phyloP scores from a whole-genome alignment of 1,284 basidiomycete species.

The Coriolopsis trogii region DNA sequence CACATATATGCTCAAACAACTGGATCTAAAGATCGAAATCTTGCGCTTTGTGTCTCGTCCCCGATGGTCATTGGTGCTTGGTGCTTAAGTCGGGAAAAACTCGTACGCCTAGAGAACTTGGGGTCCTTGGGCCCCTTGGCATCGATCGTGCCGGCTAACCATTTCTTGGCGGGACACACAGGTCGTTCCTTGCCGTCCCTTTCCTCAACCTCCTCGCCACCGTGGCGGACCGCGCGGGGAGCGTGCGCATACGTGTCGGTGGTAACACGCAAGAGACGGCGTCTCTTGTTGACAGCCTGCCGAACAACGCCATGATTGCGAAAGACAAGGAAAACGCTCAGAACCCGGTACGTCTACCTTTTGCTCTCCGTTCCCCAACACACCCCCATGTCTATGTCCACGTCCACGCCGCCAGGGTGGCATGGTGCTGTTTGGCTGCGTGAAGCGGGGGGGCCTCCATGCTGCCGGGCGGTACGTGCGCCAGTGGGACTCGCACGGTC shows the following conservation, averaged over 20 bases:
- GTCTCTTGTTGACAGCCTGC: conserved; percentile 43
- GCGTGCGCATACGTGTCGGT: conserved; percentile 66
- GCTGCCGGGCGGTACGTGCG: no score
- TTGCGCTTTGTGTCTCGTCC: neutral
- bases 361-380: neutral
- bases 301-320: conserved; percentile 21
- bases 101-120: conserved; percentile 28
- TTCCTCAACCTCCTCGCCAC: conserved; percentile 80
- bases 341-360: conserved; percentile 21
- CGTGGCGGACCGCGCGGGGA: conserved; percentile 60
- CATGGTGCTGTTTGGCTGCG: no score
- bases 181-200: conserved; percentile 55
- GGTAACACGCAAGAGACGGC: conserved; percentile 79
- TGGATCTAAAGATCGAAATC: conserved; percentile 14
- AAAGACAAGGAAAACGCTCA: conserved; percentile 20
- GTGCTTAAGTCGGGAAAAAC: conserved; percentile 18
- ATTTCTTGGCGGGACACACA: conserved; percentile 26
- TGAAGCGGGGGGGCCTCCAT: no score
- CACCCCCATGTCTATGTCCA: no score
- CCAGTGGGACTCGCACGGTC: no score
- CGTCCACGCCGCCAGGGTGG: no score
- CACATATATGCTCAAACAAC: neutral
- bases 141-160: no score
- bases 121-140: neutral
- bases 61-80: neutral